Evolutionary conservation across 768 basidiomycete genomes (phyloP).

Genomic region (Agrocybe praecox): DNA sequence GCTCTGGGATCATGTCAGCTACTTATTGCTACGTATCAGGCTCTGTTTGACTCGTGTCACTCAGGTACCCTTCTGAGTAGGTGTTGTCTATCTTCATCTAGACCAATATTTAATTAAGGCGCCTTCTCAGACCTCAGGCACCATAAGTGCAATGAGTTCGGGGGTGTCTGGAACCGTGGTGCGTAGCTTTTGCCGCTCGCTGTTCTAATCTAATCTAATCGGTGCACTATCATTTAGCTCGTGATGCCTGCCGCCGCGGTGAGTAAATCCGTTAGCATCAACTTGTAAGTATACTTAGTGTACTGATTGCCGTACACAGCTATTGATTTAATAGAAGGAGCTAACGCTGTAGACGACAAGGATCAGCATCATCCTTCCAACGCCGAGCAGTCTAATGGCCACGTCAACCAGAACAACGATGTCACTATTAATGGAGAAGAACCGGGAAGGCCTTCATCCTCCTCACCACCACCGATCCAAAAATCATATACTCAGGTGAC

Average conservation of each 20-base stretch:
- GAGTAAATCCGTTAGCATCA: background rate
- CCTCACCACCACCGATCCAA: background rate
- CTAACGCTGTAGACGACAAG: no score
- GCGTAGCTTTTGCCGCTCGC: background rate
- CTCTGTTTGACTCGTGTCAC: constrained; percentile 13
- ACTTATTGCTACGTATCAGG: background rate
- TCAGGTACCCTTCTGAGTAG: constrained; percentile 15
- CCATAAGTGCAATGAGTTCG: constrained; percentile 11
- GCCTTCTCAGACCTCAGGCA: constrained; percentile 11
- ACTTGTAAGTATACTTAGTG: background rate
- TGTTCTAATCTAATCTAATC: no score
- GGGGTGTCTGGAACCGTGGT: constrained; percentile 6
- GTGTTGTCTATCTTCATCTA: background rate
- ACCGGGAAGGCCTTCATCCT: background rate
- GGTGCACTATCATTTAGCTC: background rate
- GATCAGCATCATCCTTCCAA: no score
- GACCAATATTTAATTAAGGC: background rate
- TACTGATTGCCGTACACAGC: background rate
- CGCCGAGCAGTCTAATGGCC: no score
- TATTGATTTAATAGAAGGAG: background rate
- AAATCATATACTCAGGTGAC: background rate
- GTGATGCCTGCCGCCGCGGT: background rate
- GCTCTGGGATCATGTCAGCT: background rate
- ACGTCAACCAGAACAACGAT: background rate
- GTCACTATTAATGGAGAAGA: background rate